Evolutionary conservation across 2,329 filamentous ascomycete genomes (phyloP).

Genomic region (Grosmannia serpens): DNA sequence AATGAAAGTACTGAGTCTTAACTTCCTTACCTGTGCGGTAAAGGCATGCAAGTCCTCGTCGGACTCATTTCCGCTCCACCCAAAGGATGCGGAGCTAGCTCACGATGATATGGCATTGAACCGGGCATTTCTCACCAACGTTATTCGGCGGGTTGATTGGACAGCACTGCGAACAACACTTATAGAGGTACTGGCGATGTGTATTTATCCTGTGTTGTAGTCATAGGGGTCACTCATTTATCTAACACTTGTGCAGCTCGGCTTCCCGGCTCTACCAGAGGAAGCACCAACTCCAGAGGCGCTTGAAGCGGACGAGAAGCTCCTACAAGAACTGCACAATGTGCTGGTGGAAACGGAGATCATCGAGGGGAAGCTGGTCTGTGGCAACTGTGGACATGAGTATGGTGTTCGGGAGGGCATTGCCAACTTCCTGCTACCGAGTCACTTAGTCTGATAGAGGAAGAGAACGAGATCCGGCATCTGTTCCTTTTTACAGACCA

Average conservation of each 20-base stretch:
- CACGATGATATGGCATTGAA: slow-evolving; percentile 75
- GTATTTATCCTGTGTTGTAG: background rate
- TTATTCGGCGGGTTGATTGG: slow-evolving; percentile 86
- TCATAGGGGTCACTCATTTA: background rate
- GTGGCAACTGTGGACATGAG: slow-evolving; percentile 84
- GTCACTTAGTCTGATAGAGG: slow-evolving; percentile 59
- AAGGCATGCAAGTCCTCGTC: slow-evolving; percentile 82
- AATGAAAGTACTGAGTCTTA: slow-evolving; percentile 94
- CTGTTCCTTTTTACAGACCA: background rate
- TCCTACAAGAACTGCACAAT: slow-evolving; percentile 66
- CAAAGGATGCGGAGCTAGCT: slow-evolving; percentile 82
- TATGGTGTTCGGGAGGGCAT: slow-evolving; percentile 94
- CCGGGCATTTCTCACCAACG: slow-evolving; percentile 67
- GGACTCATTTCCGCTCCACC: slow-evolving; percentile 79
- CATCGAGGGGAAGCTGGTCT: slow-evolving; percentile 77
- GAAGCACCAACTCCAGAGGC: slow-evolving; percentile 51
- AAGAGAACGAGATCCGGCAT: background rate
- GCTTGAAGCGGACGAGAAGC: slow-evolving; percentile 54
- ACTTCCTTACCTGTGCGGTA: slow-evolving; percentile 92
- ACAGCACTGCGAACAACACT: slow-evolving; percentile 63
- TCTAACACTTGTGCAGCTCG: slow-evolving; percentile 43
- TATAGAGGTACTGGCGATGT: slow-evolving; percentile 49
- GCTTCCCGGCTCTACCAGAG: slow-evolving; percentile 62
- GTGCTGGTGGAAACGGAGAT: slow-evolving; percentile 85
- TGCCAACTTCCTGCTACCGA: slow-evolving; percentile 88